Evolutionary conservation across 495 filamentous ascomycete species (phyloP).

Genomic region (Bombardia bombarda): DNA sequence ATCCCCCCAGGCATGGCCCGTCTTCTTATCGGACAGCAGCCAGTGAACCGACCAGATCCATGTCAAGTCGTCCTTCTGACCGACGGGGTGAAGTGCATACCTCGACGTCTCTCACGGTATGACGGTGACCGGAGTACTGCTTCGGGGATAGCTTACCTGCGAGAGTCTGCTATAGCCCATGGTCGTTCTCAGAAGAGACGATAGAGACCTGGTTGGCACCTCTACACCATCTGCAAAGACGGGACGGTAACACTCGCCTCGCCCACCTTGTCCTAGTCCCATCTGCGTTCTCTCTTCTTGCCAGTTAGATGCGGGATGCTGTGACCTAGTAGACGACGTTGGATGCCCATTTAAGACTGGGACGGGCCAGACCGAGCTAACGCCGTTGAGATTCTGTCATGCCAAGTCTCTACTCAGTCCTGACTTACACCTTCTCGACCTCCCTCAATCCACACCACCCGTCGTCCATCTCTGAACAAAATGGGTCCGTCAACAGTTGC

Average conservation of each 20-base stretch:
- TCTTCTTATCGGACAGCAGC: slow-evolving; percentile 7
- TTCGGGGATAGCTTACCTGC: slow-evolving; percentile 1
- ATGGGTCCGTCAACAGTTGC: too few species aligned
- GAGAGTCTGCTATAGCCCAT: background rate
- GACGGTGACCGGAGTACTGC: slow-evolving; percentile 8
- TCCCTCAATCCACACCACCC: too few species aligned
- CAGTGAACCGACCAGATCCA: background rate
- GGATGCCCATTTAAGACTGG: background rate
- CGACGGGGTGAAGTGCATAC: slow-evolving; percentile 2
- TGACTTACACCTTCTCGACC: too few species aligned
- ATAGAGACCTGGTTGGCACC: background rate
- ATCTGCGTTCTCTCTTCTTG: too few species aligned
- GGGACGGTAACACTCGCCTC: too few species aligned
- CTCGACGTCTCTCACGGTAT: slow-evolving; percentile 4
- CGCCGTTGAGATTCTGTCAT: background rate
- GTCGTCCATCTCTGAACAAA: too few species aligned
- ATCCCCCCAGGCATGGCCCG: too few species aligned
- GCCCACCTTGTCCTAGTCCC: too few species aligned
- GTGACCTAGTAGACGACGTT: background rate
- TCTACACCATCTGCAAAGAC: background rate
- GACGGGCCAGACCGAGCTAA: slow-evolving; percentile 7
- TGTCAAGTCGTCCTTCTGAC: slow-evolving; percentile 4
- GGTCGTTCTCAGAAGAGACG: background rate
- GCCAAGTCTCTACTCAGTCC: too few species aligned
- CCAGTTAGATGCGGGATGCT: too few species aligned